These are phyloP conservation scores for Metrosideros polymorpha DNA, from an alignment of 441 rosid genomes.

Conservation along the genomic window DNA sequence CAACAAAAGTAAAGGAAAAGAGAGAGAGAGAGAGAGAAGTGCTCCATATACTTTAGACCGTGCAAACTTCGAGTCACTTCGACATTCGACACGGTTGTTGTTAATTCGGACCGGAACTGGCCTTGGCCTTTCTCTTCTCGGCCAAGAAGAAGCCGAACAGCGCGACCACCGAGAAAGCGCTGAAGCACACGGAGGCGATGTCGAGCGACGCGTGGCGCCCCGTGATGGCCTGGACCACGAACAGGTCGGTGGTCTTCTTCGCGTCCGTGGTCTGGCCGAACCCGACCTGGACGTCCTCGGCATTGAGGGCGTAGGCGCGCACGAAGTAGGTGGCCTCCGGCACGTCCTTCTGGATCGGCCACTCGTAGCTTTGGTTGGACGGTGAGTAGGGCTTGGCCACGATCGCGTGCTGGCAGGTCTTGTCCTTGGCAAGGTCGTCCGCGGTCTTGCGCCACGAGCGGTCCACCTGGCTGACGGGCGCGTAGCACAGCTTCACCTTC, in stretches of 20 bases:
- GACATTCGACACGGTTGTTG: neutral
- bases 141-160: constrained; percentile 35
- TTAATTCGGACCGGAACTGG: neutral
- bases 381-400: constrained; percentile 17
- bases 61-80: neutral
- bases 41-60: neutral
- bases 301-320: constrained; percentile 42
- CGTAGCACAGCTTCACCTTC: constrained; percentile 43
- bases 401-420: constrained; percentile 43
- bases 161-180: constrained; percentile 49
- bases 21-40: neutral
- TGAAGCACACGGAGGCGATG: constrained; percentile 46
- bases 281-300: constrained; percentile 19
- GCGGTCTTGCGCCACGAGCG: constrained; percentile 59
- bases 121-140: constrained; percentile 44
- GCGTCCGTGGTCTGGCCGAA: constrained; percentile 49
- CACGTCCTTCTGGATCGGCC: constrained; percentile 34
- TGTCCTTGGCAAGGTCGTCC: constrained; percentile 46
- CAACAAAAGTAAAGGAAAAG: neutral
- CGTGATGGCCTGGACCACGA: constrained; percentile 25
- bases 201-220: constrained; percentile 50
- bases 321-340: constrained; percentile 54
- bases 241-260: constrained; percentile 24
- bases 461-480: constrained; percentile 55
- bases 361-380: constrained; percentile 16